These are phyloP conservation scores for Colletotrichum theobromicola DNA, from an alignment of 2,329 filamentous ascomycete genomes.

Conservation along the genomic window DNA sequence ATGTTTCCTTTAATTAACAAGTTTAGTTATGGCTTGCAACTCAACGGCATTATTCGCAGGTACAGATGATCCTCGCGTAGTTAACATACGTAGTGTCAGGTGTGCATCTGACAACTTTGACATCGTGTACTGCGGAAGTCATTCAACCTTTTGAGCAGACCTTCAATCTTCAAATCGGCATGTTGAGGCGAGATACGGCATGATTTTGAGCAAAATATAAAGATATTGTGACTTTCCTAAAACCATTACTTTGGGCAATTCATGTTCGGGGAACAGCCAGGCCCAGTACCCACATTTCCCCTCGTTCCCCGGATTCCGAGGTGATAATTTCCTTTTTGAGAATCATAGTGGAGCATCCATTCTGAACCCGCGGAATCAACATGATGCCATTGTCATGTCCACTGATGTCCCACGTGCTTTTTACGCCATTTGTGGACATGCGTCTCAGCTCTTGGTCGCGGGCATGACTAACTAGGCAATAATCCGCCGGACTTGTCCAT, in stretches of 20 bases:
- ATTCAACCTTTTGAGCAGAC: neutral
- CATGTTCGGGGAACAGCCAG: neutral
- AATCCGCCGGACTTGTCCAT: neutral
- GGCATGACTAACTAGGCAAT: neutral
- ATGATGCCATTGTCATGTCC: constrained; percentile 5
- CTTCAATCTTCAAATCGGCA: neutral
- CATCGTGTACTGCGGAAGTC: neutral
- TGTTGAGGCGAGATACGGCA: too few relatives aligned
- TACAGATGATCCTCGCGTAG: too few relatives aligned
- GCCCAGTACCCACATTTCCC: neutral
- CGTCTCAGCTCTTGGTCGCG: neutral
- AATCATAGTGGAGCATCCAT: neutral
- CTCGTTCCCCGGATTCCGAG: neutral
- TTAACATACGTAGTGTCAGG: too few relatives aligned
- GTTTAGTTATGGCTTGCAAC: neutral
- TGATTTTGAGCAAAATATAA: neutral
- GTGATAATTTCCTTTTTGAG: neutral
- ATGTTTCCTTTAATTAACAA: neutral
- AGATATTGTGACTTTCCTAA: neutral
- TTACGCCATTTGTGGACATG: neutral
- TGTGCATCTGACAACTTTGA: too few relatives aligned
- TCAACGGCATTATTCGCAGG: neutral
- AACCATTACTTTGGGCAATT: neutral
- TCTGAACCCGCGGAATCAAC: neutral
- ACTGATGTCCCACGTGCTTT: neutral